A percentile compares a stretch with the other conserved stretches of the same genome.
These are phyloP conservation scores for Monosporascus sp. DNA, from an alignment of 2,329 filamentous ascomycete genomes.

Conservation along the genomic window DNA sequence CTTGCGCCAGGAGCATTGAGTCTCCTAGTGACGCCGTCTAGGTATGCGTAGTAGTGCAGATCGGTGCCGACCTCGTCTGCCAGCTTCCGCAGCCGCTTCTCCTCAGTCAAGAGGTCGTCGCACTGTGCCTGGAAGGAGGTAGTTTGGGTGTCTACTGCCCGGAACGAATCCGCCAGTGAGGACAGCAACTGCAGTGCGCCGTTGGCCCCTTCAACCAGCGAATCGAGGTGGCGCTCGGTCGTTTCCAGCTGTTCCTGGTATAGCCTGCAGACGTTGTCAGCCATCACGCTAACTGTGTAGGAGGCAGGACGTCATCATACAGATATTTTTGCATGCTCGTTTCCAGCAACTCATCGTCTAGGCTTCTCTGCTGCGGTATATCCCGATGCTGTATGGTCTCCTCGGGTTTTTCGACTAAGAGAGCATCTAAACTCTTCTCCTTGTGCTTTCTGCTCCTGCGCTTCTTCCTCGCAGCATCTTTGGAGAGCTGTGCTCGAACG, in stretches of 20 bases:
- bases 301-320: constrained; percentile 39
- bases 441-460: constrained; percentile 34
- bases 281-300: not conserved
- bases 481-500: constrained; percentile 50
- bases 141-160: constrained; percentile 81
- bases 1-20: constrained; percentile 89
- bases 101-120: constrained; percentile 77
- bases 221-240: constrained; percentile 76
- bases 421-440: constrained; percentile 45
- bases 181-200: constrained; percentile 70
- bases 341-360: constrained; percentile 66
- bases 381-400: constrained; percentile 12
- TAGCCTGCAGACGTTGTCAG: constrained; percentile 42
- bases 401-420: constrained; percentile 33
- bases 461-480: constrained; percentile 39
- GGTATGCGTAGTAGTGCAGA: constrained; percentile 88
- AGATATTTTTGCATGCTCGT: constrained; percentile 81
- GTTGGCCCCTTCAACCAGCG: constrained; percentile 71
- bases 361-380: constrained; percentile 42
- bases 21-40: constrained; percentile 83
- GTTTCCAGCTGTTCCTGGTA: constrained; percentile 78
- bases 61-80: constrained; percentile 84
- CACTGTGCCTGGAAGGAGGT: constrained; percentile 91
- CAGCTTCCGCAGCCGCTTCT: constrained; percentile 70
- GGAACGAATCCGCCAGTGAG: constrained; percentile 78